Conservation (phyloP, 208 protist genomes). For the Trypanosoma theileri region DNA sequence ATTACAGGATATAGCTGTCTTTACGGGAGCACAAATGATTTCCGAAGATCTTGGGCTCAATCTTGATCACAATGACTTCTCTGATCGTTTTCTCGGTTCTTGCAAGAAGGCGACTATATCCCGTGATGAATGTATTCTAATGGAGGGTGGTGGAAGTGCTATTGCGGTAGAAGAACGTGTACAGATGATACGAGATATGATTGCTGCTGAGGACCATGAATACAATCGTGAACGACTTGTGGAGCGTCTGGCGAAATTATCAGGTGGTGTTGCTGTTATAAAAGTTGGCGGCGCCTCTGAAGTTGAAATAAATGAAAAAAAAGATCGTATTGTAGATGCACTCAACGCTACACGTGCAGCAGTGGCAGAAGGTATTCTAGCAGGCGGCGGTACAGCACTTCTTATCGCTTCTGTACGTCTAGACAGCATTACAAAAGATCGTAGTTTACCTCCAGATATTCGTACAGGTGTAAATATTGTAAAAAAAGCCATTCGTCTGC, state of each 20-base stretch:
- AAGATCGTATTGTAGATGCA: slow-evolving; percentile 99
- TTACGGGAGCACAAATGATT: slow-evolving; percentile 97
- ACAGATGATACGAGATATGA: slow-evolving; percentile 96
- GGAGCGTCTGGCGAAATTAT: slow-evolving; percentile 92
- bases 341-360: slow-evolving; percentile 98
- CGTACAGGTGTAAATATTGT: slow-evolving; percentile 86
- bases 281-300: slow-evolving; percentile 98
- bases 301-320: slow-evolving; percentile 99
- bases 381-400: slow-evolving; percentile 97
- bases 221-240: slow-evolving; percentile 98
- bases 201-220: slow-evolving; percentile 90
- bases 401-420: slow-evolving; percentile 91
- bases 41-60: slow-evolving; percentile 94
- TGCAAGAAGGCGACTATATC: slow-evolving; percentile 93
- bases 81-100: slow-evolving; percentile 78
- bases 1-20: slow-evolving; percentile 99
- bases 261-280: slow-evolving; percentile 94
- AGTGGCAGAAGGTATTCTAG: slow-evolving; percentile 98
- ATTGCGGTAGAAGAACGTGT: slow-evolving; percentile 95
- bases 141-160: slow-evolving; percentile 96
- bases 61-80: slow-evolving; percentile 90
- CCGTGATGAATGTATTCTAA: slow-evolving; percentile 98
- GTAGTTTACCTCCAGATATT: slow-evolving; percentile 59
- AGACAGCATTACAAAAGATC: slow-evolving; percentile 78
- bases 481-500: slow-evolving; percentile 73